Percentiles rank a stretch among this genome's conserved stretches.
Evolutionary conservation across 352 stramenopile species (phyloP).

Genomic region (Globisporangium takayamanum): DNA sequence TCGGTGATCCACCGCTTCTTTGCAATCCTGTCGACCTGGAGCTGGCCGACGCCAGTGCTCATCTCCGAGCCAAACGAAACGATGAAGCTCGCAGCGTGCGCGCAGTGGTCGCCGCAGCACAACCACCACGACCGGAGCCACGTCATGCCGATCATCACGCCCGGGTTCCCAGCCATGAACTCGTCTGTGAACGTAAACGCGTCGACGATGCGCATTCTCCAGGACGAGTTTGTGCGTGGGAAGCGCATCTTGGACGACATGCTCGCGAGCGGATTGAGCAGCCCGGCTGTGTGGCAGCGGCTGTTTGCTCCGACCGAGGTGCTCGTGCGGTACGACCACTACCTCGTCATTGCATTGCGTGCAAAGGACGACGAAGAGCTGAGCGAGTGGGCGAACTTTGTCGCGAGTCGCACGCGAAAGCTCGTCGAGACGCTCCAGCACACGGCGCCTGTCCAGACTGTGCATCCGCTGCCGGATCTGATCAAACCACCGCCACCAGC

Average conservation of each 20-base stretch:
- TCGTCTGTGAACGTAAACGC: conserved; percentile 79
- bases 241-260: conserved; percentile 77
- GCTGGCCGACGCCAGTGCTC: conserved; percentile 75
- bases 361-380: conserved; percentile 52
- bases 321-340: conserved; percentile 79
- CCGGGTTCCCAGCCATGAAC: conserved; percentile 78
- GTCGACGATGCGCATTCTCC: conserved; percentile 67
- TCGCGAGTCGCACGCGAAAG: conserved; percentile 77
- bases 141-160: conserved; percentile 86
- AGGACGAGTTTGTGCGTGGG: conserved; percentile 68
- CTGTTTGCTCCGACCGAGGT: conserved; percentile 76
- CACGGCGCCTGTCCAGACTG: conserved; percentile 40
- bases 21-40: conserved; percentile 66
- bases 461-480: conserved; percentile 72
- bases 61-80: conserved; percentile 57
- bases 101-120: conserved; percentile 67
- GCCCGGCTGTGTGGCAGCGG: conserved; percentile 62
- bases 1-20: conserved; percentile 79
- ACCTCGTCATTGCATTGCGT: conserved; percentile 58
- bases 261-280: conserved; percentile 47
- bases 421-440: conserved; percentile 78
- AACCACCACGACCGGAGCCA: conserved; percentile 77
- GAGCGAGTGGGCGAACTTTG: conserved; percentile 66
- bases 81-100: conserved; percentile 18
- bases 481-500: conserved; percentile 22